Evolutionary conservation across 164 flowering plant species (phyloP).

Genomic region (Taxillus chinensis): DNA sequence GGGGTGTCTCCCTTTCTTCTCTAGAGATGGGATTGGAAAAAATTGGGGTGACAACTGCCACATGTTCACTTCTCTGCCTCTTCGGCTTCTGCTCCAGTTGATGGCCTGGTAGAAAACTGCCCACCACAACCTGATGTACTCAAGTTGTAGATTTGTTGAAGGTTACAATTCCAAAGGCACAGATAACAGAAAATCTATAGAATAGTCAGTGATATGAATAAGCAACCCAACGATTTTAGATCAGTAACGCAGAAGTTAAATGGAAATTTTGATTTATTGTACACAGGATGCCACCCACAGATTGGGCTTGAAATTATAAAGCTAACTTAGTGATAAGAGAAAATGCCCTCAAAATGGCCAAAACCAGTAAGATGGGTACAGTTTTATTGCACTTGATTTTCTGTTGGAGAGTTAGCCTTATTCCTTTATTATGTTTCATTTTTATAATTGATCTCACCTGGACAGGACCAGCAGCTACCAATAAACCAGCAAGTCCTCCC

Average conservation of each 20-base stretch:
- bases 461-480: slow-evolving; percentile 55
- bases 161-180: neutral
- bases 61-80: slow-evolving; percentile 26
- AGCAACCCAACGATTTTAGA: no score
- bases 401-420: no score
- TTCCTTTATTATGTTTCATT: no score
- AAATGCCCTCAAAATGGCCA: neutral
- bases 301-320: no score
- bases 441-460: slow-evolving; percentile 27
- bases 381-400: no score
- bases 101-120: slow-evolving; percentile 44
- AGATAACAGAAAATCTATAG: no score
- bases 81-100: slow-evolving; percentile 44
- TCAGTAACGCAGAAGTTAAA: no score
- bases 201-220: no score
- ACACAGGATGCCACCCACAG: no score
- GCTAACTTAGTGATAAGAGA: no score
- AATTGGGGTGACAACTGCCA: slow-evolving; percentile 8
- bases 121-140: slow-evolving; percentile 42
- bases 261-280: no score
- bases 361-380: no score
- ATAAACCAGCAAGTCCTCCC: slow-evolving; percentile 57
- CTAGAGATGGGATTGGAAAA: slow-evolving; percentile 7
- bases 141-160: neutral
- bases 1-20: slow-evolving; percentile 11